Percentiles rank a stretch among this genome's conserved stretches.
phyloP scores from a whole-genome alignment of 805 yeast species.

The Maudiozyma bulderi region DNA sequence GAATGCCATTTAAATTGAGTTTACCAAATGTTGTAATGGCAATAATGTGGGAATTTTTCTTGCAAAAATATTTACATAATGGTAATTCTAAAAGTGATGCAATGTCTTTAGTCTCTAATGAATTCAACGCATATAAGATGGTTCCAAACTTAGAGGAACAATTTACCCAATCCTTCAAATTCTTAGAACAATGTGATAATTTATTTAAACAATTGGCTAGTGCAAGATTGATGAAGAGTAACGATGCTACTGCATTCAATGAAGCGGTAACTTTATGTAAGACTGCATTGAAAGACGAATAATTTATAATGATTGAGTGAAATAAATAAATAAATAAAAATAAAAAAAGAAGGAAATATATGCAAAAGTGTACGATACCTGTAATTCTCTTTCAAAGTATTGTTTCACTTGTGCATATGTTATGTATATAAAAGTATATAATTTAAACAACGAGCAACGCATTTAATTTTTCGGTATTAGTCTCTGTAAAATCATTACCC shows the following conservation, averaged over 20 bases:
- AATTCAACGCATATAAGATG: slow-evolving; percentile 23
- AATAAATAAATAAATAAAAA: neutral
- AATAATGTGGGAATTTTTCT: slow-evolving; percentile 29
- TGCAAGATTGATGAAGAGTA: slow-evolving; percentile 13
- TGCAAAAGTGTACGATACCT: no score
- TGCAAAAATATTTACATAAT: slow-evolving; percentile 29
- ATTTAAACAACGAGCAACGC: no score
- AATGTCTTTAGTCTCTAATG: slow-evolving; percentile 18
- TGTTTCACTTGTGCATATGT: no score
- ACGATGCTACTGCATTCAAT: slow-evolving; percentile 14
- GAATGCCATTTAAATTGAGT: slow-evolving; percentile 51
- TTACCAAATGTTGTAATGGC: slow-evolving; percentile 55
- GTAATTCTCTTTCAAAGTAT: no score
- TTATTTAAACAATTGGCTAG: slow-evolving; percentile 13
- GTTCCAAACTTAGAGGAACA: slow-evolving; percentile 24
- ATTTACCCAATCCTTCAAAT: slow-evolving; percentile 16
- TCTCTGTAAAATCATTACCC: no score
- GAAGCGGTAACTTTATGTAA: slow-evolving; percentile 19
- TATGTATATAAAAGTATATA: no score
- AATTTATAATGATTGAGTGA: neutral
- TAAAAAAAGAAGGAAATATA: neutral
- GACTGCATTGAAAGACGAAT: slow-evolving; percentile 7
- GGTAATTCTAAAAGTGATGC: slow-evolving; percentile 28
- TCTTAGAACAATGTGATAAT: slow-evolving; percentile 12
- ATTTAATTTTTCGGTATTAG: no score